A percentile compares a stretch with the other conserved stretches of the same genome.
Evolutionary conservation across 2,329 filamentous ascomycete species (phyloP).

Genomic region (Colletotrichum acutatum): DNA sequence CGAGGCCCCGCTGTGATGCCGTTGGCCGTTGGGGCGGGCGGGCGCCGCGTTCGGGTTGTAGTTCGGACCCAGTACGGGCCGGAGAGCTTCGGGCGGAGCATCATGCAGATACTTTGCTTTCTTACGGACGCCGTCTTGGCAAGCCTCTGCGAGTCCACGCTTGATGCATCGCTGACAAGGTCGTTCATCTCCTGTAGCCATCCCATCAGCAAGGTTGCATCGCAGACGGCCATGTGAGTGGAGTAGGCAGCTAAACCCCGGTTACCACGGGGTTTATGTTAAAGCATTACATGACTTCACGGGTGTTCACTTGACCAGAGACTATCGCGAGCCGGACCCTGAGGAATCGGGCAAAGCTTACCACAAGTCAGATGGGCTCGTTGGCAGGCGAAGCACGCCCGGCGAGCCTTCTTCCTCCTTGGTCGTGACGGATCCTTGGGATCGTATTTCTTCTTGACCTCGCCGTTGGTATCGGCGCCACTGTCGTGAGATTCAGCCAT

Average conservation of each 20-base stretch:
- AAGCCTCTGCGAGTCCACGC: constrained; percentile 88
- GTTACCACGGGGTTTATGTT: constrained; percentile 12
- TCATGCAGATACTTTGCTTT: constrained; percentile 99
- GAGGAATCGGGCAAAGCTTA: constrained; percentile 64
- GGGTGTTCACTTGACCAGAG: constrained; percentile 28
- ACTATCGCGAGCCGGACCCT: constrained; percentile 14
- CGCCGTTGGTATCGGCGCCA: constrained; percentile 56
- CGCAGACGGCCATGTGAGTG: neutral
- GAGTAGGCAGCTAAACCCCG: constrained; percentile 12
- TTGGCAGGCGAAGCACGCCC: constrained; percentile 97
- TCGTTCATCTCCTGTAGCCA: constrained; percentile 83
- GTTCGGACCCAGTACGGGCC: constrained; percentile 82
- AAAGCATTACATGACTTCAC: constrained; percentile 30
- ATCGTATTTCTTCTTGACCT: constrained; percentile 76
- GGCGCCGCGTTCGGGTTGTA: constrained; percentile 68
- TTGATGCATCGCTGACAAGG: constrained; percentile 96
- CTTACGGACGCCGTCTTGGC: constrained; percentile 96
- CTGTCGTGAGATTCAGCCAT: constrained; percentile 57
- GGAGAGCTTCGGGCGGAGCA: constrained; percentile 87
- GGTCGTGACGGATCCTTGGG: constrained; percentile 92
- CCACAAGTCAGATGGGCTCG: constrained; percentile 97
- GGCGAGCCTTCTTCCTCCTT: constrained; percentile 92
- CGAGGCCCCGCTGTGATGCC: constrained; percentile 47
- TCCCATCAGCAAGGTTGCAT: constrained; percentile 29
- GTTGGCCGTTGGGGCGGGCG: constrained; percentile 53